Conservation (phyloP, 352 stramenopile genomes). For the Achlya hypogyna region DNA sequence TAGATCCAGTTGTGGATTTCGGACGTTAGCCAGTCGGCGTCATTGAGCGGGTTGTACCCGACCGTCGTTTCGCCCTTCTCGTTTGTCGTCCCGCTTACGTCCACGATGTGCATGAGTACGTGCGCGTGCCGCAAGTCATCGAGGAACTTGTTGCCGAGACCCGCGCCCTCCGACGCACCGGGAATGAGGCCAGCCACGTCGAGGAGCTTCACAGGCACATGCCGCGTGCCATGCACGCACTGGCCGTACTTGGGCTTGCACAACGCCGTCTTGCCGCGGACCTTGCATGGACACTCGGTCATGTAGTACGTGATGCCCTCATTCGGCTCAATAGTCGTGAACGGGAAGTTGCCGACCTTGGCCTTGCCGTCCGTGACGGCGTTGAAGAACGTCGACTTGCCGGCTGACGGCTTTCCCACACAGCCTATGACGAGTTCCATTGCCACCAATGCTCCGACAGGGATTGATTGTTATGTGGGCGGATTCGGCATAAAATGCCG, state of each 20-base stretch:
- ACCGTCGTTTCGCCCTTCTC: slow-evolving; percentile 82
- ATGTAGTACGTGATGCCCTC: slow-evolving; percentile 86
- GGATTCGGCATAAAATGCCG: slow-evolving; percentile 9
- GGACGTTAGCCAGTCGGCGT: slow-evolving; percentile 75
- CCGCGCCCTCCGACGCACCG: slow-evolving; percentile 83
- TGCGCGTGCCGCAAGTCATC: slow-evolving; percentile 83
- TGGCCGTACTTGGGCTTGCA: slow-evolving; percentile 71
- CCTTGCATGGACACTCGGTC: slow-evolving; percentile 64
- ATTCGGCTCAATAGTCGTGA: slow-evolving; percentile 86
- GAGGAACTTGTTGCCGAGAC: slow-evolving; percentile 98
- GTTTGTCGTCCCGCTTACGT: slow-evolving; percentile 82
- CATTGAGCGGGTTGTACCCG: slow-evolving; percentile 83
- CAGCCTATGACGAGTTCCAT: slow-evolving; percentile 86
- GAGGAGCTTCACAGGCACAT: slow-evolving; percentile 78
- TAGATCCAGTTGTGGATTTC: slow-evolving; percentile 87
- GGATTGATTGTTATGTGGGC: not conserved
- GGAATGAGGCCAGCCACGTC: slow-evolving; percentile 77
- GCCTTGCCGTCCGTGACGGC: slow-evolving; percentile 82
- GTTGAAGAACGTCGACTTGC: slow-evolving; percentile 88
- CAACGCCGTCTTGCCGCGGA: slow-evolving; percentile 42
- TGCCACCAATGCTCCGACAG: not conserved
- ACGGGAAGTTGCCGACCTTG: slow-evolving; percentile 83
- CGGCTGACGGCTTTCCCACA: slow-evolving; percentile 79
- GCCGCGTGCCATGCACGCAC: slow-evolving; percentile 59
- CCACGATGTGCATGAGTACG: slow-evolving; percentile 87